Evolutionary conservation across 2,329 filamentous ascomycete genomes (phyloP).

Genomic region (Alternaria panax): DNA sequence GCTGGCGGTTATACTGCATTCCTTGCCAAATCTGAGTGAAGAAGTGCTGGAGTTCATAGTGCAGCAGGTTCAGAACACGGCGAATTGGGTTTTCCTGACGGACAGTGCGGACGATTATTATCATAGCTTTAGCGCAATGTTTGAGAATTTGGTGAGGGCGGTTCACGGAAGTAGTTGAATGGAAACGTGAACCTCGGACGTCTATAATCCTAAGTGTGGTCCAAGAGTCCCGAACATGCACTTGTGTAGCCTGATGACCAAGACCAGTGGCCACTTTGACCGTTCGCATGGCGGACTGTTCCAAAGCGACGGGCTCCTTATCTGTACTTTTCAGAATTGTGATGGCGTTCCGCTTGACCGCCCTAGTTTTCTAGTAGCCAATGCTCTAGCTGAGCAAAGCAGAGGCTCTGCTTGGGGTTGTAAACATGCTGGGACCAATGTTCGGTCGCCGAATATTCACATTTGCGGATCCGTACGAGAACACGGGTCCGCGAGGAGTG

Average conservation of each 20-base stretch:
- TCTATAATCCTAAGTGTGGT: background rate
- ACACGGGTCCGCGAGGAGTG: background rate
- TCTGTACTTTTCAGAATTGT: too few relatives aligned
- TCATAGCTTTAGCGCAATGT: constrained; percentile 37
- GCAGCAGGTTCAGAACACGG: constrained; percentile 39
- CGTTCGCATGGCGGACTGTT: too few relatives aligned
- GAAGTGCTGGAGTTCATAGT: constrained; percentile 37
- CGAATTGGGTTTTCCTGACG: constrained; percentile 42
- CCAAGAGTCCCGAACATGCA: background rate
- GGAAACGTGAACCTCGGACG: background rate
- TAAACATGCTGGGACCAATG: too few relatives aligned
- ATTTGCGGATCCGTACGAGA: background rate
- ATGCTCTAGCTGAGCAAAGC: too few relatives aligned
- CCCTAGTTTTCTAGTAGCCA: too few relatives aligned
- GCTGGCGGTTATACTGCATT: constrained; percentile 39
- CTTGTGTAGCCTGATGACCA: background rate
- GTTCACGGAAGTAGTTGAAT: constrained; percentile 12
- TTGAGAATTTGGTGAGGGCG: constrained; percentile 29
- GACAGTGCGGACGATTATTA: constrained; percentile 40
- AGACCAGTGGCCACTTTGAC: background rate
- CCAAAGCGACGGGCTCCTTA: too few relatives aligned
- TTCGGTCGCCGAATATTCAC: too few relatives aligned
- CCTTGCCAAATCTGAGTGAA: constrained; percentile 33
- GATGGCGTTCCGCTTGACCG: too few relatives aligned
- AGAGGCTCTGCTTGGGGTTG: too few relatives aligned